Percentiles rank a stretch among this genome's conserved stretches.
Conservation (phyloP, 208 protist genomes). For the Trypanosoma congolense region DNA sequence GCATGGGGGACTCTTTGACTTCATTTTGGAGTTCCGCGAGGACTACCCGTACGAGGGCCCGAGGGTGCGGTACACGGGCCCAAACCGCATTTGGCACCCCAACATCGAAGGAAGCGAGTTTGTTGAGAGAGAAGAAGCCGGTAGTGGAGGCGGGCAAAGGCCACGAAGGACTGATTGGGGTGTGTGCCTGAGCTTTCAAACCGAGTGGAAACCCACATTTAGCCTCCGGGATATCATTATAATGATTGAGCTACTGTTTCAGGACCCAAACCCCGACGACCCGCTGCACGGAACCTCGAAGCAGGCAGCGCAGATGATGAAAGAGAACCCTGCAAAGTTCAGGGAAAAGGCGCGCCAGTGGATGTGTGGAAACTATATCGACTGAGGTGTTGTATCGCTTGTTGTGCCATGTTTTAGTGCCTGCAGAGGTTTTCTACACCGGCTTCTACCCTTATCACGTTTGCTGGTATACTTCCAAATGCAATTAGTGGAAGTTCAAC, state of each 20-base stretch:
- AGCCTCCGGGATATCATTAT: constrained; percentile 72
- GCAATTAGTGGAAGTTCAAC: too few relatives aligned
- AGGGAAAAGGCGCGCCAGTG: constrained; percentile 40
- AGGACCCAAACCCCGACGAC: constrained; percentile 74
- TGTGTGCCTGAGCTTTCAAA: constrained; percentile 83
- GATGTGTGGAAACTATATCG: constrained; percentile 59
- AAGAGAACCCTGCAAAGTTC: constrained; percentile 46
- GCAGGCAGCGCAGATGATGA: constrained; percentile 60
- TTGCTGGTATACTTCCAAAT: too few relatives aligned
- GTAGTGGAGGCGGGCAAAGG: background rate
- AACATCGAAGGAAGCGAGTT: constrained; percentile 86
- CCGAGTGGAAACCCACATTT: constrained; percentile 70
- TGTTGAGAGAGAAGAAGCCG: constrained; percentile 6
- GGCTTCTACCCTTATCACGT: too few relatives aligned
- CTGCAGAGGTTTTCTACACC: too few relatives aligned
- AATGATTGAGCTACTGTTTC: constrained; percentile 75
- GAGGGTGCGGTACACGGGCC: constrained; percentile 68
- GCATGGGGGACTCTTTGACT: constrained; percentile 65
- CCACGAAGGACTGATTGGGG: constrained; percentile 35
- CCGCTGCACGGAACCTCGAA: constrained; percentile 66
- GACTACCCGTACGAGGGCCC: constrained; percentile 80
- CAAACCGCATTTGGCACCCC: constrained; percentile 77
- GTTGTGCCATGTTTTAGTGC: too few relatives aligned
- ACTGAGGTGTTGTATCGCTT: background rate
- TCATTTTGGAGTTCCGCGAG: constrained; percentile 58